A percentile compares a stretch with the other conserved stretches of the same genome.
Conservation (phyloP, 164 flowering plant species). For the Vitis vinifera region DNA sequence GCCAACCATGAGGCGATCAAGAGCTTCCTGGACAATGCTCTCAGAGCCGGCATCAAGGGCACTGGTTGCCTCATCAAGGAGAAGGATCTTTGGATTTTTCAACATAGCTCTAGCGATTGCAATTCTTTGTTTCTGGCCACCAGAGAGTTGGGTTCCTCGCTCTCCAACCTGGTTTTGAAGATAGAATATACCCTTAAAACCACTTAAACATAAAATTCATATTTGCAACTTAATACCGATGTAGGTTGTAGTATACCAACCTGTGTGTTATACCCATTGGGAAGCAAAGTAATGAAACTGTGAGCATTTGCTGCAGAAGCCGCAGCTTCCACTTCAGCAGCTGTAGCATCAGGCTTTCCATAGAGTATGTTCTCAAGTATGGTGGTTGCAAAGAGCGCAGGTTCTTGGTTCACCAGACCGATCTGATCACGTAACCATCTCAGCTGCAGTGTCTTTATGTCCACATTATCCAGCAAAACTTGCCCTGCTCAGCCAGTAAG, state of each 20-base stretch:
- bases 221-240: background rate
- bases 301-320: slow-evolving; percentile 93
- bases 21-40: slow-evolving; percentile 93
- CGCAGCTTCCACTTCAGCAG: slow-evolving; percentile 89
- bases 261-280: slow-evolving; percentile 90
- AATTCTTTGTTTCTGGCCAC: slow-evolving; percentile 97
- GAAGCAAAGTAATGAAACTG: slow-evolving; percentile 83
- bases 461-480: slow-evolving; percentile 77
- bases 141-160: slow-evolving; percentile 94
- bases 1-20: slow-evolving; percentile 96
- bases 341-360: slow-evolving; percentile 90
- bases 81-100: slow-evolving; percentile 88
- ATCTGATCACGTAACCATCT: slow-evolving; percentile 89
- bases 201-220: background rate
- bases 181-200: background rate
- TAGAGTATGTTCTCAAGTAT: slow-evolving; percentile 88
- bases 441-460: slow-evolving; percentile 75
- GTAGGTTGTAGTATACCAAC: slow-evolving; percentile 25
- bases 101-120: slow-evolving; percentile 99
- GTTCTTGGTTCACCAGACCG: slow-evolving; percentile 97
- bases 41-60: slow-evolving; percentile 96
- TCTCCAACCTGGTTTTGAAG: slow-evolving; percentile 75
- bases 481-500: slow-evolving; percentile 58
- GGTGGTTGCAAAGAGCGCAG: slow-evolving; percentile 94
- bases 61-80: slow-evolving; percentile 98